phyloP scores from a whole-genome alignment of 2,329 filamentous ascomycete genomes.

The Eutypella sp. region DNA sequence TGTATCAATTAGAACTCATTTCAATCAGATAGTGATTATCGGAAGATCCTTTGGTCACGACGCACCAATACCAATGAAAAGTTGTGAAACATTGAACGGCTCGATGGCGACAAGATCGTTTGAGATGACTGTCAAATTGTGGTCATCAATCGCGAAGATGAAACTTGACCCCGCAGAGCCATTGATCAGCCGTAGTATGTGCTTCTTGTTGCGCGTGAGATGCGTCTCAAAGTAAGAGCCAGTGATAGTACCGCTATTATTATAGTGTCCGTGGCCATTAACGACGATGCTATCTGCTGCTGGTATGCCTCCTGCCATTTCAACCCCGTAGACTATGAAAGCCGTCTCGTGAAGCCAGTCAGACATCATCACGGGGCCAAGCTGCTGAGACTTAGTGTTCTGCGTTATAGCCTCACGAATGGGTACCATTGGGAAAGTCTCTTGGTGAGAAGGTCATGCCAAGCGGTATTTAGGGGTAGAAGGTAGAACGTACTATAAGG shows the following conservation, averaged over 20 bases:
- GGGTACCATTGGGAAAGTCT: not conserved
- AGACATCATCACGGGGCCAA: slow-evolving; percentile 40
- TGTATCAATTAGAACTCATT: slow-evolving; percentile 28
- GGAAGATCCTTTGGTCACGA: slow-evolving; percentile 5
- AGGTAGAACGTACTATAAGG: not conserved
- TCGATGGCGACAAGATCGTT: slow-evolving; percentile 43
- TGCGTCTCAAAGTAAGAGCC: slow-evolving; percentile 22
- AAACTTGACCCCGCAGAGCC: slow-evolving; percentile 38
- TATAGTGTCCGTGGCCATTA: slow-evolving; percentile 27
- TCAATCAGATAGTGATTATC: slow-evolving; percentile 20
- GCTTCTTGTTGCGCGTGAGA: slow-evolving; percentile 32
- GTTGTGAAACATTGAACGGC: slow-evolving; percentile 41
- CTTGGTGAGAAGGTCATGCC: too few relatives aligned
- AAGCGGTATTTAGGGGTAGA: not conserved
- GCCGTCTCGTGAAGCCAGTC: slow-evolving; percentile 40
- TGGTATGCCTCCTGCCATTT: slow-evolving; percentile 4
- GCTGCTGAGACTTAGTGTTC: slow-evolving; percentile 2
- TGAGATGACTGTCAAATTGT: slow-evolving; percentile 42
- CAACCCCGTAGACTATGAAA: slow-evolving; percentile 13
- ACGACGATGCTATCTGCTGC: slow-evolving; percentile 27
- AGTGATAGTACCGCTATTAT: slow-evolving; percentile 9
- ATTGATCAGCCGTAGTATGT: slow-evolving; percentile 41
- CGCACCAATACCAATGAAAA: slow-evolving; percentile 40
- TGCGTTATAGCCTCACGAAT: not conserved
- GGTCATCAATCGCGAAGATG: slow-evolving; percentile 40